These are phyloP conservation scores for Cryptosporidium meleagridis DNA, from an alignment of 169 alveolate genomes.

Conservation along the genomic window DNA sequence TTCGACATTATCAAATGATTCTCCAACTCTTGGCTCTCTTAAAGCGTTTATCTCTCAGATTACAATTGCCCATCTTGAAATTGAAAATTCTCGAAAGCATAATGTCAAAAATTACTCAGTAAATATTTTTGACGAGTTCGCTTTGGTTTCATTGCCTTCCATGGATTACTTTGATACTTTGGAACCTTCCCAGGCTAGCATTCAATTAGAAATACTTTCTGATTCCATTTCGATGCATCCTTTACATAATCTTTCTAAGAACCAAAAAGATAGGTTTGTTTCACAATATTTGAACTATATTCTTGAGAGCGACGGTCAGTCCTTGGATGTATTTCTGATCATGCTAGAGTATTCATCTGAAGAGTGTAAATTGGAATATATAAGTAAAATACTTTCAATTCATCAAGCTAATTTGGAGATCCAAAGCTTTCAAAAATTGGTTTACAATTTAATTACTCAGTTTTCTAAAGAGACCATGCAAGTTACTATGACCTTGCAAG, in stretches of 20 bases:
- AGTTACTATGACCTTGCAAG: slow-evolving; percentile 14
- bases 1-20: neutral
- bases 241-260: neutral
- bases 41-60: slow-evolving; percentile 60
- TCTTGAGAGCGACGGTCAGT: neutral
- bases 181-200: slow-evolving; percentile 19
- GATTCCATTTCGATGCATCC: neutral
- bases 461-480: slow-evolving; percentile 38
- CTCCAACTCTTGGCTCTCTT: slow-evolving; percentile 8
- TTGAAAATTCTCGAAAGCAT: neutral
- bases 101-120: neutral
- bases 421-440: slow-evolving; percentile 21
- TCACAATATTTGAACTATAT: slow-evolving; percentile 62
- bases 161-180: slow-evolving; percentile 12
- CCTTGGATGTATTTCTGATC: slow-evolving; percentile 39
- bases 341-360: slow-evolving; percentile 53
- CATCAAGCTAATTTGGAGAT: neutral
- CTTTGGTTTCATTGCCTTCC: neutral
- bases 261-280: slow-evolving; percentile 18
- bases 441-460: slow-evolving; percentile 29
- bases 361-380: slow-evolving; percentile 31
- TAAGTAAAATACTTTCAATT: neutral
- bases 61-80: slow-evolving; percentile 41
- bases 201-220: neutral
- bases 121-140: slow-evolving; percentile 17